Evolutionary conservation across 2,329 filamentous ascomycete genomes (phyloP), one percentile per base, ranked within the genome.

Genomic region (Chaetomiaceae sp.): DNA sequence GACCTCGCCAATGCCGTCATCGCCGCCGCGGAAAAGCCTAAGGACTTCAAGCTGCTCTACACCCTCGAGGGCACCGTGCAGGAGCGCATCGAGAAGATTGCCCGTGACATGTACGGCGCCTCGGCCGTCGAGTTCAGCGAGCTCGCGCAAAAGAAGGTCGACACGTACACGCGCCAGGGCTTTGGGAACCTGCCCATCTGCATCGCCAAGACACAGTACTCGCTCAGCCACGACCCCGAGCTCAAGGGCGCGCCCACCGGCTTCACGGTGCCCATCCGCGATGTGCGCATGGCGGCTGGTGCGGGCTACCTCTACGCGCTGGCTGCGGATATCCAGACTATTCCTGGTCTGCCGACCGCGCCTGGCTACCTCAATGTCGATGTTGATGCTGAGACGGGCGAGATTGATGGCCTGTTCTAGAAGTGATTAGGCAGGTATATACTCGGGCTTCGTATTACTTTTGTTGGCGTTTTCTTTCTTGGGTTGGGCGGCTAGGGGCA

Each of bases 141-240:
- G 70, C 79, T 94, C 47, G 94, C 94, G 0, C 90, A 95, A 76
- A 89, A 91, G 76, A 97, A 99, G 82, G 88, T 97, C 60, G 91
- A 96, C 68, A 91, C 86, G 7, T 99, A 97, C 73, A 91, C 88
- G 29, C 83, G 84, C 68, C 94, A 97, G 72, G 94, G 94, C 42
- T 95, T 92, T 65, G 88, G 87, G 20, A 90, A 96, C 71, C 76
- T 99, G 60, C 94, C 94, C 33, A 96, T 97, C 67, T 99, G 94
- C 71, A 83, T 97, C 61, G 94, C 94, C 58, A 99, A 99, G 84
- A 99, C 94, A 14, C 94, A 99, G 72, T 99, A 99, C 76, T 95
- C 89, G 31, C 80, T 99, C 45, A 94, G 88, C 54, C 92, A 97
- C 71, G 91, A 99, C 69, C 87, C 92, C 2, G 84, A 88, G 11